Percentiles rank a stretch among this genome's conserved stretches.
Evolutionary conservation across 257 asterid species (phyloP).

Genomic region (Lantana camara): DNA sequence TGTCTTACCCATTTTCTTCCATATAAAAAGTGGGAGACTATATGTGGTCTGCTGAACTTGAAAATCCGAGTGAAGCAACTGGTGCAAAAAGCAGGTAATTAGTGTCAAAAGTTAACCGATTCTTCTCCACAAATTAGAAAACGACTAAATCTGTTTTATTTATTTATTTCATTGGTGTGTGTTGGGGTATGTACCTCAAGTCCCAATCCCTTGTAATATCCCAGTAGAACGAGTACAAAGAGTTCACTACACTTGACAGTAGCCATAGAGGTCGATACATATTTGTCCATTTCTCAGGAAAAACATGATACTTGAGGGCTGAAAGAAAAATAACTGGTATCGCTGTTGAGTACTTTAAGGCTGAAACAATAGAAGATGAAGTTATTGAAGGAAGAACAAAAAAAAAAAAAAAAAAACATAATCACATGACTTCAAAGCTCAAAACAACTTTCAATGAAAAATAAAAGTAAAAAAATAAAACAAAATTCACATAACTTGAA

Average conservation of each 20-base stretch:
- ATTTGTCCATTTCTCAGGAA: constrained; percentile 74
- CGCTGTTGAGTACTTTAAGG: constrained; percentile 91
- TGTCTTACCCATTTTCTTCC: constrained; percentile 90
- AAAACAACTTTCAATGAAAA: not conserved
- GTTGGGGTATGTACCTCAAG: constrained; percentile 59
- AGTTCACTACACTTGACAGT: constrained; percentile 78
- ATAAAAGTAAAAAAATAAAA: not conserved
- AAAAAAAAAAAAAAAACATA: constrained; percentile 7
- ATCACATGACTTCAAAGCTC: constrained; percentile 1
- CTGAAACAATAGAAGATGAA: constrained; percentile 54
- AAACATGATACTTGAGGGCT: constrained; percentile 91
- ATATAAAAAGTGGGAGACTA: constrained; percentile 56
- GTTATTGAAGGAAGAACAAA: constrained; percentile 40
- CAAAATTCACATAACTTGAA: constrained; percentile 10
- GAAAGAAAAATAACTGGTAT: constrained; percentile 93
- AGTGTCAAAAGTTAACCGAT: constrained; percentile 12
- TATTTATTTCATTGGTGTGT: too few species aligned
- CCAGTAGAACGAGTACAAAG: constrained; percentile 95
- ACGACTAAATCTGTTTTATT: not conserved
- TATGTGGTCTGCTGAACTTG: constrained; percentile 85
- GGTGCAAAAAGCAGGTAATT: constrained; percentile 15
- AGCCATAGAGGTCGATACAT: constrained; percentile 93
- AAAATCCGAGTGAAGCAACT: constrained; percentile 95
- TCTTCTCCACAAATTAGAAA: not conserved
- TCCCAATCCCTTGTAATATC: constrained; percentile 96